phyloP scores from a whole-genome alignment of 1,284 basidiomycete genomes.

The Malassezia furfur region DNA sequence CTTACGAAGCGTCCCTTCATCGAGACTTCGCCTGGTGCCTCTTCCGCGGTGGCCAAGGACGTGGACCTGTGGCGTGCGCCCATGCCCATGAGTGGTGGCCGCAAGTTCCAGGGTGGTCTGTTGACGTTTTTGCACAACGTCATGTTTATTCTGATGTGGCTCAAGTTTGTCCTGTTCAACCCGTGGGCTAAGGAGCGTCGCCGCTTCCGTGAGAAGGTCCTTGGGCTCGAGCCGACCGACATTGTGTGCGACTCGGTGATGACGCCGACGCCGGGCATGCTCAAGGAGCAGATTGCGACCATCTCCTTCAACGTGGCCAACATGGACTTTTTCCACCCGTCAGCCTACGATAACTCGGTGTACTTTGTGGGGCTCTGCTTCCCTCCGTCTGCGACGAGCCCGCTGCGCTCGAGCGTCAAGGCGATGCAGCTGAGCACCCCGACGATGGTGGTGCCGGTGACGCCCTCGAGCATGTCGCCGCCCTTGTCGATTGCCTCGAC shows the following conservation, averaged over 20 bases:
- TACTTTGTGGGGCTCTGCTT: conserved; percentile 26
- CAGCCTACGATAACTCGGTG: conserved; percentile 16
- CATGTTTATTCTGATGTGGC: conserved; percentile 14
- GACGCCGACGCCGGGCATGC: conserved; percentile 22
- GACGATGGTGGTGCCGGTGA: conserved; percentile 12
- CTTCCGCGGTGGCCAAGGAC: conserved; percentile 24
- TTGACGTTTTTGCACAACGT: conserved; percentile 17
- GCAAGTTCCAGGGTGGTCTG: conserved; percentile 19
- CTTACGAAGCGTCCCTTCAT: conserved; percentile 25
- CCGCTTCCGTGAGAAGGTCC: conserved; percentile 15
- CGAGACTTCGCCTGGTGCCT: conserved; percentile 26
- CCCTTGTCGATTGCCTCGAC: conserved; percentile 10
- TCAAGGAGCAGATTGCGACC: conserved; percentile 18
- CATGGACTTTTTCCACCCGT: conserved; percentile 19
- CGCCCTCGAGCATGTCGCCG: not conserved
- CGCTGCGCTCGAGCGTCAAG: conserved; percentile 11
- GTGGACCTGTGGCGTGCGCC: conserved; percentile 19
- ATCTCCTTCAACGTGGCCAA: conserved; percentile 24
- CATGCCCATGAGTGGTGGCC: conserved; percentile 24
- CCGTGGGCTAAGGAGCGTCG: conserved; percentile 15
- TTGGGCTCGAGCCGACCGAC: conserved; percentile 22
- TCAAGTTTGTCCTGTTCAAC: conserved; percentile 18
- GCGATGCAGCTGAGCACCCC: not conserved
- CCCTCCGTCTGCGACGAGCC: conserved; percentile 16
- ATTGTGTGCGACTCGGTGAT: conserved; percentile 21